Conservation (phyloP, 176 grass and related monocot genomes). For the Oropetium thomaeum region DNA sequence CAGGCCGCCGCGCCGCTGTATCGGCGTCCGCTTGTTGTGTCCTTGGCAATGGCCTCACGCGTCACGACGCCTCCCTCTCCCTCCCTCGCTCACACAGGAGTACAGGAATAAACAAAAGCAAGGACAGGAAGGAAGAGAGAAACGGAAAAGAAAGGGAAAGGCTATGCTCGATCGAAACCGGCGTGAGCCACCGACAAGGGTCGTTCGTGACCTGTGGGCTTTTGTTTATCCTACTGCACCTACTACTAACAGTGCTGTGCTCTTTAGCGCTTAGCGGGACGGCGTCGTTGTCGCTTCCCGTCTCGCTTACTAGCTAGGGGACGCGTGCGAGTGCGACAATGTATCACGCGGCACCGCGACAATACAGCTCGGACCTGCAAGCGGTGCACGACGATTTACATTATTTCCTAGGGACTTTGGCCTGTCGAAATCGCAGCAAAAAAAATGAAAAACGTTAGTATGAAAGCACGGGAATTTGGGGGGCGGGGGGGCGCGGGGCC, state of each 20-base stretch:
- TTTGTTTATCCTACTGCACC: conserved; percentile 2
- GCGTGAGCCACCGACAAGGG: conserved; percentile 20
- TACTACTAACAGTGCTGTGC: background rate
- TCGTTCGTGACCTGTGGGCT: conserved; percentile 39
- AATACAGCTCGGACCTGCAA: background rate
- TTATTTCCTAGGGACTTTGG: too few species aligned
- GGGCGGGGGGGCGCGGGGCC: too few species aligned
- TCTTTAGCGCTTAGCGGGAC: background rate
- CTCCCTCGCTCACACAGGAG: background rate
- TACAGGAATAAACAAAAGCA: background rate
- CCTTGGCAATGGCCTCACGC: conserved; percentile 6
- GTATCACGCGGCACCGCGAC: background rate
- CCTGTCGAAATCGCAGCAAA: too few species aligned
- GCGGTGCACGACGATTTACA: background rate
- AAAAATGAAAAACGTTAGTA: too few species aligned
- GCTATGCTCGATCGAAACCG: background rate
- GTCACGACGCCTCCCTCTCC: too few species aligned
- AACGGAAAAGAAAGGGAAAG: background rate
- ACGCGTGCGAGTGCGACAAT: background rate
- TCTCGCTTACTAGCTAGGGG: background rate
- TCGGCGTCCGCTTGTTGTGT: background rate
- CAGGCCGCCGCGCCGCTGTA: background rate
- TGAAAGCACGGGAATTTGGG: too few species aligned
- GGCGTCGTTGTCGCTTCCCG: conserved; percentile 24
- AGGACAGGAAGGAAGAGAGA: background rate